Evolutionary conservation across 345 rosid species (phyloP).

Genomic region (Atalantia buxifolia): DNA sequence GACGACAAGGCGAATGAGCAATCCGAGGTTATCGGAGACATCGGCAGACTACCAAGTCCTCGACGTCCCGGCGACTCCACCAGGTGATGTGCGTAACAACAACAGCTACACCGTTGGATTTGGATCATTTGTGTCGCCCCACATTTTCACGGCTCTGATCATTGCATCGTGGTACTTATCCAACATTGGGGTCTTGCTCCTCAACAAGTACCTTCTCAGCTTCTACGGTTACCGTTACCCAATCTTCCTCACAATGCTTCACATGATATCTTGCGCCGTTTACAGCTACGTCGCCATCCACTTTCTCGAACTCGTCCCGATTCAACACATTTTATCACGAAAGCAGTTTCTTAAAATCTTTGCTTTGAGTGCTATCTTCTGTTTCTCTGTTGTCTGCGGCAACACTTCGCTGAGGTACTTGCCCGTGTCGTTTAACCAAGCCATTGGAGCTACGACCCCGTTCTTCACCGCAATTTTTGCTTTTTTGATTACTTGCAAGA

Average conservation of each 20-base stretch:
- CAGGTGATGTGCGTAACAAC: constrained; percentile 53
- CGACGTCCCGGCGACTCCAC: constrained; percentile 91
- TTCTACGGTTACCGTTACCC: constrained; percentile 90
- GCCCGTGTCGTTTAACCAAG: constrained; percentile 97
- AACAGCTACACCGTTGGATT: constrained; percentile 1
- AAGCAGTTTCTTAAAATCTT: constrained; percentile 81
- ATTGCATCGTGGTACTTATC: constrained; percentile 92
- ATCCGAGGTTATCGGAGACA: constrained; percentile 60
- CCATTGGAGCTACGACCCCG: constrained; percentile 97
- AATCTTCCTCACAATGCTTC: constrained; percentile 87
- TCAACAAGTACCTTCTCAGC: constrained; percentile 93
- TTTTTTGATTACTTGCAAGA: constrained; percentile 79
- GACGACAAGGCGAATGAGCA: constrained; percentile 99
- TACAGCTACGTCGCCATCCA: constrained; percentile 76
- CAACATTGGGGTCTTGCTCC: constrained; percentile 90
- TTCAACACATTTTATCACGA: constrained; percentile 75
- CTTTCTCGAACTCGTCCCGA: constrained; percentile 74
- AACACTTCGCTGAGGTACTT: constrained; percentile 89
- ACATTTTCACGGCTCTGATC: constrained; percentile 58
- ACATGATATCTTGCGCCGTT: constrained; percentile 82
- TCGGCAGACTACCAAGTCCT: constrained; percentile 41
- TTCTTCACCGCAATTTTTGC: constrained; percentile 97
- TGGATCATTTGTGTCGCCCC: constrained; percentile 54
- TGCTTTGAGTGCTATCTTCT: constrained; percentile 75
- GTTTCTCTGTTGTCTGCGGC: constrained; percentile 95